Evolutionary conservation across 805 yeast genomes (phyloP).

Genomic region (Hanseniaspora vineae): DNA sequence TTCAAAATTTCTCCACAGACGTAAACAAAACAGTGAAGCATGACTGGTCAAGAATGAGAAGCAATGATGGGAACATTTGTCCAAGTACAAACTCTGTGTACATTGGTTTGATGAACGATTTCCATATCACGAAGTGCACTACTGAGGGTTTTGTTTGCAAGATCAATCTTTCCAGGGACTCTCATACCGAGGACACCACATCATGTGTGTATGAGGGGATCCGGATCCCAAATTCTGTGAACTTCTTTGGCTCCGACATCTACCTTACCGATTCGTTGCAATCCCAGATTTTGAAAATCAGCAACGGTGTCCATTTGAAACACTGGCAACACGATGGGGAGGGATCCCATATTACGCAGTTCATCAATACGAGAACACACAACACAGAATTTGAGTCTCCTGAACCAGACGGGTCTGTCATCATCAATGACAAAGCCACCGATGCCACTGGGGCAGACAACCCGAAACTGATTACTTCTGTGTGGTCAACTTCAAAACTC

Average conservation of each 20-base stretch:
- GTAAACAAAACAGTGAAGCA: conserved; percentile 13
- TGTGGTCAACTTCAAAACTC: conserved; percentile 49
- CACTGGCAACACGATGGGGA: conserved; percentile 27
- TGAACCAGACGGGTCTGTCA: conserved; percentile 74
- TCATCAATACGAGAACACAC: conserved; percentile 24
- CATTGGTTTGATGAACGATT: conserved; percentile 70
- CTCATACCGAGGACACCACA: conserved; percentile 8
- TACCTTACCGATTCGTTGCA: conserved; percentile 43
- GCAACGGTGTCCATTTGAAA: conserved; percentile 20
- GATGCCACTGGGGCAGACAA: too few relatives aligned
- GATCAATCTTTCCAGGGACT: conserved; percentile 25
- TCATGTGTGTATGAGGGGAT: conserved; percentile 21
- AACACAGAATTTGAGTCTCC: conserved; percentile 23
- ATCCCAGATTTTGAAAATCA: conserved; percentile 30
- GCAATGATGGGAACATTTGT: conserved; percentile 77
- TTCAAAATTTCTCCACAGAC: conserved; percentile 14
- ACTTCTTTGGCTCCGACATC: conserved; percentile 34
- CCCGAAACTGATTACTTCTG: conserved; percentile 50
- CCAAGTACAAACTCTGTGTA: conserved; percentile 57
- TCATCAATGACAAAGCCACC: conserved; percentile 27
- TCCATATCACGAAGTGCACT: conserved; percentile 24
- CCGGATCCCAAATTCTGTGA: conserved; percentile 61
- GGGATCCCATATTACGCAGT: conserved; percentile 20
- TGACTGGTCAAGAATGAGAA: conserved; percentile 30
- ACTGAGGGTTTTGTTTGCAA: conserved; percentile 45